Conservation (phyloP, 371 early-diverging fungal genomes). For the Rhizopus sp. region DNA sequence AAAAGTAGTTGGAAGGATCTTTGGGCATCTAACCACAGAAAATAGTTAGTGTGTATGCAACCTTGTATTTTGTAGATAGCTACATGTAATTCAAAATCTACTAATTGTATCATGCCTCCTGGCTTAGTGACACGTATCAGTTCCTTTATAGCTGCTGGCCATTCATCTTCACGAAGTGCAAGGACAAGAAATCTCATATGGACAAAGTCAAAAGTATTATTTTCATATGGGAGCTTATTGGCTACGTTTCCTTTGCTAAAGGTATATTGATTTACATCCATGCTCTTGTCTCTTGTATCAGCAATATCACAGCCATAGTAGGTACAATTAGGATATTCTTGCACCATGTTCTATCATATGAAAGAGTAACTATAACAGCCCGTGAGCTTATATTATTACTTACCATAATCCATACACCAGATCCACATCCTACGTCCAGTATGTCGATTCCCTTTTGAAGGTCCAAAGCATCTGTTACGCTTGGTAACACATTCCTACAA, state of each 20-base stretch:
- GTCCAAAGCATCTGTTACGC: conserved; percentile 6
- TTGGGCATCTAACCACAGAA: too few species aligned
- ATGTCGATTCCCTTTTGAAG: conserved; percentile 15
- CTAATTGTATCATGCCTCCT: conserved; percentile 45
- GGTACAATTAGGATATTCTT: conserved; percentile 33
- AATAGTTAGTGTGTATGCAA: too few species aligned
- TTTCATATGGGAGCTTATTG: conserved; percentile 12
- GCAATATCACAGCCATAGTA: conserved; percentile 34
- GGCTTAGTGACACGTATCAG: conserved; percentile 55
- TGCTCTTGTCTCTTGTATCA: conserved; percentile 7
- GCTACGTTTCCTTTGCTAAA: conserved; percentile 29
- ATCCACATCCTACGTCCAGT: conserved; percentile 45
- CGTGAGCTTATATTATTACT: neutral
- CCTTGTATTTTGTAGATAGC: too few species aligned
- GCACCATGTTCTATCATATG: conserved; percentile 27
- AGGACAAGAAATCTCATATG: conserved; percentile 49
- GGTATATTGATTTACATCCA: conserved; percentile 13
- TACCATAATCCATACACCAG: conserved; percentile 40
- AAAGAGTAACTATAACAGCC: neutral
- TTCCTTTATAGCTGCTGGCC: conserved; percentile 31
- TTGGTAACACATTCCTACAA: neutral
- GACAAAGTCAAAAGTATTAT: conserved; percentile 33
- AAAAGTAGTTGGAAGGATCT: neutral
- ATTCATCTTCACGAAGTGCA: conserved; percentile 40
- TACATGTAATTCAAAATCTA: conserved; percentile 13